These are phyloP conservation scores for Citrullus amarus DNA, from an alignment of 306 rosid genomes.

Conservation along the genomic window DNA sequence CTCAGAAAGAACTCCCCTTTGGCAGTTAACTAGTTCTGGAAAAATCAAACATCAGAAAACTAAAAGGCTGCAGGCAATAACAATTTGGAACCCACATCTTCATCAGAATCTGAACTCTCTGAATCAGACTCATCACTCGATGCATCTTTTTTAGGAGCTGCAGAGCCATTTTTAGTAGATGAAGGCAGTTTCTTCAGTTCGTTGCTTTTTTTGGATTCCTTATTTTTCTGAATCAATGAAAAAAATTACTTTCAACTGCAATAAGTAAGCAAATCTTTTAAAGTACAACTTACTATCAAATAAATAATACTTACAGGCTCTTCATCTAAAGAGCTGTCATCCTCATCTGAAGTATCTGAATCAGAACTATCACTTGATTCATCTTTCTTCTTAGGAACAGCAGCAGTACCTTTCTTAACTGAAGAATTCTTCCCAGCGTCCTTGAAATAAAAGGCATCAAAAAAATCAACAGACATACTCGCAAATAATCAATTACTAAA, in stretches of 20 bases:
- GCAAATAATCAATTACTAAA: not conserved
- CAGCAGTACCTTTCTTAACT: not conserved
- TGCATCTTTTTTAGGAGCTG: not conserved
- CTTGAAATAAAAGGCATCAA: not conserved
- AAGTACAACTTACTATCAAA: not conserved
- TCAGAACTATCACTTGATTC: not conserved
- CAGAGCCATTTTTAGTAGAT: conserved; percentile 11
- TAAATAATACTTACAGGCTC: conserved; percentile 9
- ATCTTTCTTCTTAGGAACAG: not conserved
- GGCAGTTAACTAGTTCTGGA: not conserved
- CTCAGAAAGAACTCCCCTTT: not conserved
- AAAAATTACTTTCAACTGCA: not conserved
- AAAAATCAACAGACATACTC: not conserved
- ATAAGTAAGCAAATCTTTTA: not conserved
- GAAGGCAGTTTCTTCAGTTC: conserved; percentile 19
- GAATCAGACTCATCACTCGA: conserved; percentile 17
- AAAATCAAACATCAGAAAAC: not conserved
- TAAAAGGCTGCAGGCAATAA: not conserved
- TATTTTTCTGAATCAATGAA: not conserved
- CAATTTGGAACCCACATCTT: conserved; percentile 16
- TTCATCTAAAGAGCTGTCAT: conserved; percentile 17
- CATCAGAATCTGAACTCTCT: conserved; percentile 38
- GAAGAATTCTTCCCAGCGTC: not conserved
- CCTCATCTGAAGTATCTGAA: conserved; percentile 15
- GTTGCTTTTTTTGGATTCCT: conserved; percentile 6